phyloP scores from a whole-genome alignment of 2,329 filamentous ascomycete species.

The Verticillium longisporum region DNA sequence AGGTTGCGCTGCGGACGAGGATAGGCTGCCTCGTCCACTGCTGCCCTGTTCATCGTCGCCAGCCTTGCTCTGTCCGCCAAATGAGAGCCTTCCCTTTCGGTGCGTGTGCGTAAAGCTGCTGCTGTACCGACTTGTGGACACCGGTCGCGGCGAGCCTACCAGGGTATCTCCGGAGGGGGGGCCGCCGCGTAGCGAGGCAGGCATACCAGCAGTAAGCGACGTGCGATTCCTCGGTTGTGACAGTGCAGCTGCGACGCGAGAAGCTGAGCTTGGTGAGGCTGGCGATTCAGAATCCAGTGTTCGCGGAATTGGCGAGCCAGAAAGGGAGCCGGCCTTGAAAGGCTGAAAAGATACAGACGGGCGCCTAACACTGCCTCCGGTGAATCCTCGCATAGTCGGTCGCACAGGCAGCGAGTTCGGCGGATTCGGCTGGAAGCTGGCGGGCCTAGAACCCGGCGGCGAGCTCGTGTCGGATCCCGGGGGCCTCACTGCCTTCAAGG shows the following conservation, averaged over 20 bases:
- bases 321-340: slow-evolving; percentile 94
- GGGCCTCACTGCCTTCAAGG: slow-evolving; percentile 62
- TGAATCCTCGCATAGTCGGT: slow-evolving; percentile 34
- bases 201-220: slow-evolving; percentile 69
- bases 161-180: slow-evolving; percentile 59
- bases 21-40: slow-evolving; percentile 72
- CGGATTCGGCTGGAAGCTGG: slow-evolving; percentile 35
- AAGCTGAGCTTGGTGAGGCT: slow-evolving; percentile 45
- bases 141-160: slow-evolving; percentile 69
- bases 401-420: slow-evolving; percentile 49
- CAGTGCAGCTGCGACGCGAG: slow-evolving; percentile 39
- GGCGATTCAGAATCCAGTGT: slow-evolving; percentile 43
- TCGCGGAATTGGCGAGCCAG: slow-evolving; percentile 66
- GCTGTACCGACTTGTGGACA: slow-evolving; percentile 76
- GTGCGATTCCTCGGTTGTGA: slow-evolving; percentile 61
- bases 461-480: slow-evolving; percentile 58
- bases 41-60: slow-evolving; percentile 67
- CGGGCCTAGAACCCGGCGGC: slow-evolving; percentile 43
- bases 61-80: slow-evolving; percentile 61
- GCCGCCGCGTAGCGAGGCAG: slow-evolving; percentile 62
- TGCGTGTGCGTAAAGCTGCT: slow-evolving; percentile 92
- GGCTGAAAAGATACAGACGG: slow-evolving; percentile 88
- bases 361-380: slow-evolving; percentile 52
- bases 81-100: slow-evolving; percentile 70
- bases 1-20: slow-evolving; percentile 63